Evolutionary conservation across 345 rosid genomes (phyloP).

Genomic region (Salix suchowensis): DNA sequence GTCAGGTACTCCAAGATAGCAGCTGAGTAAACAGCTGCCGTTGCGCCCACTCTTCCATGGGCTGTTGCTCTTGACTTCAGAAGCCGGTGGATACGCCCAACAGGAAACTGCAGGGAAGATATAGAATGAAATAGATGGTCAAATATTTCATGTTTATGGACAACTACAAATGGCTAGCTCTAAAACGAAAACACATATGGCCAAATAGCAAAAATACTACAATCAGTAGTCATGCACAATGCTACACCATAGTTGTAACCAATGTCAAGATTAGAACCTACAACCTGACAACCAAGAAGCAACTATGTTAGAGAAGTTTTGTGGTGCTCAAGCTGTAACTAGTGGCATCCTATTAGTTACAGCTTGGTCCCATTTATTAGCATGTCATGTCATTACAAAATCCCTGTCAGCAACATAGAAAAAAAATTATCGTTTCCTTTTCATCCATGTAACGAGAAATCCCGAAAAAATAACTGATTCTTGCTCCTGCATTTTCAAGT

Average conservation of each 20-base stretch:
- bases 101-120: conserved; percentile 17
- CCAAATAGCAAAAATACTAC: not conserved
- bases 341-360: no score
- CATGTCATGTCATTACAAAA: no score
- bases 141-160: not conserved
- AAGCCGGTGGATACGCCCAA: conserved; percentile 21
- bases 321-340: no score
- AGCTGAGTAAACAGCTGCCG: conserved; percentile 22
- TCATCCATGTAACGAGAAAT: no score
- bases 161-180: not conserved
- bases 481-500: no score
- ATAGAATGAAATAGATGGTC: not conserved
- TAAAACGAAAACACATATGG: not conserved
- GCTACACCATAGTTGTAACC: not conserved
- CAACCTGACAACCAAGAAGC: not conserved
- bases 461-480: no score
- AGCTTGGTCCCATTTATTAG: no score
- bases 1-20: conserved; percentile 26
- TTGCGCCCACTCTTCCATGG: conserved; percentile 35
- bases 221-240: not conserved
- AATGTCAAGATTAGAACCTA: not conserved
- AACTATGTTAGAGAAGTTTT: not conserved
- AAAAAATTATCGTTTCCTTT: no score
- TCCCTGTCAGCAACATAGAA: no score
- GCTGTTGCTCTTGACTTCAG: conserved; percentile 23